These are phyloP conservation scores for Tolypocladium pustulatum DNA, from an alignment of 2,329 filamentous ascomycete genomes.

Conservation along the genomic window DNA sequence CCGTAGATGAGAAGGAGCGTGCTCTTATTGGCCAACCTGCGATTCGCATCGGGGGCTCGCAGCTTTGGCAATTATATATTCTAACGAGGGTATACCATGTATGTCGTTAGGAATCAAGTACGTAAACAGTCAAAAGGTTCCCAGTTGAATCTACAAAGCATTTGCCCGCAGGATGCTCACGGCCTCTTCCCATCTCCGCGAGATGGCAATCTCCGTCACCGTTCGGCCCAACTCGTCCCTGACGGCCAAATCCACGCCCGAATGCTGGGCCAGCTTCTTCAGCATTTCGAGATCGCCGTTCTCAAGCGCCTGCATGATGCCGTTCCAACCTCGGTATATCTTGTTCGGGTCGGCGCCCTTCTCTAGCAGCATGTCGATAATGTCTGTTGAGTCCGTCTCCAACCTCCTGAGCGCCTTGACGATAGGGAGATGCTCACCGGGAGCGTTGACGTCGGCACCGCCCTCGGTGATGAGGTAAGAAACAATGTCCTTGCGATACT, in stretches of 20 bases:
- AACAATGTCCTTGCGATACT: conserved; percentile 51
- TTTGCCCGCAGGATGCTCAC: conserved; percentile 35
- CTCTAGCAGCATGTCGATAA: conserved; percentile 51
- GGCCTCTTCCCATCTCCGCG: conserved; percentile 49
- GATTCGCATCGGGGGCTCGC: not conserved
- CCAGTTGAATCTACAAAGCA: not conserved
- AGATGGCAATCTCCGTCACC: conserved; percentile 47
- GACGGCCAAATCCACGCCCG: conserved; percentile 39
- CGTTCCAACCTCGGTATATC: conserved; percentile 56
- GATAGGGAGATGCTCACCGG: conserved; percentile 60
- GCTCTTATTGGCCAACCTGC: not conserved
- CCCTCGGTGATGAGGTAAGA: conserved; percentile 50
- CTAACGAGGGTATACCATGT: not conserved
- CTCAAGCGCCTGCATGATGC: conserved; percentile 54
- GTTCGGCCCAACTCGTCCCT: conserved; percentile 43
- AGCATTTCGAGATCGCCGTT: conserved; percentile 48
- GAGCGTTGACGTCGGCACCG: conserved; percentile 53
- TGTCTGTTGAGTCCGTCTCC: conserved; percentile 43
- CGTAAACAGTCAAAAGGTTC: not conserved
- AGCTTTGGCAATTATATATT: not conserved
- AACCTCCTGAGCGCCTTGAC: conserved; percentile 57
- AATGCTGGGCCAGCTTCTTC: conserved; percentile 36
- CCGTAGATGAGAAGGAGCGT: not conserved
- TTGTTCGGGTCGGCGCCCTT: conserved; percentile 59
- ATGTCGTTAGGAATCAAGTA: not conserved